phyloP scores from a whole-genome alignment of 345 rosid species.

The Cardamine chenopodiifolia region DNA sequence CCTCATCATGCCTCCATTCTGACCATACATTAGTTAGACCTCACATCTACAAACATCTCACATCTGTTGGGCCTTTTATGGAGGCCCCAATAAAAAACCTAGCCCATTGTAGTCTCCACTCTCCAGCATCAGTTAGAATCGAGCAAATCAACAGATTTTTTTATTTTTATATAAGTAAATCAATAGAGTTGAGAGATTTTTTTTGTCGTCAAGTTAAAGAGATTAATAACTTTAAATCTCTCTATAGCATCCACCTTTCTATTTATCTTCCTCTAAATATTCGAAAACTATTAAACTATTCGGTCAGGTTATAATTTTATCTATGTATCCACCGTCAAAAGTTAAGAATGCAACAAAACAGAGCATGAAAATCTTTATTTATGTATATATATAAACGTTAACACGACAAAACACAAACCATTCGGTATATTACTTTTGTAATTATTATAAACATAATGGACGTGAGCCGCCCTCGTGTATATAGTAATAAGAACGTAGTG shows the following conservation, averaged over 20 bases:
- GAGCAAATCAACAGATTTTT: not conserved
- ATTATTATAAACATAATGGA: not conserved
- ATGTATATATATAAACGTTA: not conserved
- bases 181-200: too few species aligned
- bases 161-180: too few species aligned
- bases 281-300: not conserved
- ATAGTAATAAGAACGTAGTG: not conserved
- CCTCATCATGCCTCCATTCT: not conserved
- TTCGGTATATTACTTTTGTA: not conserved
- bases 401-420: not conserved
- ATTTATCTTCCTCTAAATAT: not conserved
- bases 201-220: too few species aligned
- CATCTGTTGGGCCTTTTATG: not conserved
- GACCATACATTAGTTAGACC: not conserved
- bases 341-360: not conserved
- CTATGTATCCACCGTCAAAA: not conserved
- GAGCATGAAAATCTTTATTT: not conserved
- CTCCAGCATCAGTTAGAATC: not conserved
- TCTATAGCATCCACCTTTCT: not conserved
- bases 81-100: not conserved
- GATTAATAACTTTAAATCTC: not conserved
- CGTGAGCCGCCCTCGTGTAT: conserved; percentile 17
- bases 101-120: not conserved
- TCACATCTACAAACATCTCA: not conserved
- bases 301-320: not conserved